Base-by-base conservation (phyloP, 2,329 filamentous ascomycete species). In the Aureobasidium vineae region DNA sequence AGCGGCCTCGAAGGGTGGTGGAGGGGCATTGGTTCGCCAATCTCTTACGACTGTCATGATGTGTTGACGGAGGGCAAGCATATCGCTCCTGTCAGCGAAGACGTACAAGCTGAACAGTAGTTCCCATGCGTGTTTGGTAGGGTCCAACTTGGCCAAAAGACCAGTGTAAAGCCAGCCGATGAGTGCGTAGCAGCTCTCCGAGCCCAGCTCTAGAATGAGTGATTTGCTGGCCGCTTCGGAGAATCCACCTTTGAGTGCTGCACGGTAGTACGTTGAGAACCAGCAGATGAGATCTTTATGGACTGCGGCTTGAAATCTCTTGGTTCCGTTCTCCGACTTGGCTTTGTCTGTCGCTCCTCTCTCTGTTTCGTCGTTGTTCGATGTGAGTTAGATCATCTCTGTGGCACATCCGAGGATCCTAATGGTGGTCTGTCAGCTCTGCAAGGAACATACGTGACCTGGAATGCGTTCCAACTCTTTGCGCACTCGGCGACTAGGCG, bases 171-270 rank as follows among this genome's bases (percentile, higher is more conserved):
- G 50, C 50, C 50, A 54, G 8, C 28, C 31, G 21, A 54, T 5
- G 5, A 54, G 31, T 5, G 13, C 4, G 10, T 52, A 15, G 49
- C 49, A 52, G 16, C 26, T 6, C 28, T n/a, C 15, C n/a, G 11
- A 26, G 19, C 45, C 23, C 6, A 60, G 15, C 7, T 60, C 56
- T 11, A 60, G 40, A n/a, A 33, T 31, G 2, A 54, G 11, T 1
- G 41, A 49, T 16, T 49, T 23, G 10, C 21, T 61, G 21, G 8
- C n/a, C 8, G 23, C 13, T 23, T 61, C 57, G 19, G 15, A 11
- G 26, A 61, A 61, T 1, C 26, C 28, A 13, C 57, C 57, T 61
- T 61, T 21, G 15, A 61, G 41, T 8, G 57, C 57, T 31, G 57
- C 57, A 23, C 40, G 38, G 6, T 31, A 61, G 57, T 49, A 61